Conservation (phyloP, 768 basidiomycete species). For the Guyanaporus albipodus region DNA sequence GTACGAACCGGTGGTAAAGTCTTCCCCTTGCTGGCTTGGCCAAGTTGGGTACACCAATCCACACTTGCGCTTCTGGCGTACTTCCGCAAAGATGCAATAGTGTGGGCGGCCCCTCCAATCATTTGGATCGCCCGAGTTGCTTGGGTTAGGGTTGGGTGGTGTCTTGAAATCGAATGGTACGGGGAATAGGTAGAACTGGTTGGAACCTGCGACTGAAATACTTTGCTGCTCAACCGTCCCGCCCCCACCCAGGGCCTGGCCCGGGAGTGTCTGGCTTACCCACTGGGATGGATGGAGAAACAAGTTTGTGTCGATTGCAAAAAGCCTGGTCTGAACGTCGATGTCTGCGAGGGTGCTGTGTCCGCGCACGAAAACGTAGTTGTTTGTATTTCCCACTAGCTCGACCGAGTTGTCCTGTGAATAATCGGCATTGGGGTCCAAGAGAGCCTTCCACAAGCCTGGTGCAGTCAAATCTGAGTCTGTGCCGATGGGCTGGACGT, state of each 20-base stretch:
- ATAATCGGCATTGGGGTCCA: slow-evolving; percentile 1
- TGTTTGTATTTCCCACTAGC: slow-evolving; percentile 5
- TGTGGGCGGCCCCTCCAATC: neutral
- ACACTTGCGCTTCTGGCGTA: slow-evolving; percentile 10
- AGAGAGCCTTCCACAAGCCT: neutral
- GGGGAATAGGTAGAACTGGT: slow-evolving; percentile 7
- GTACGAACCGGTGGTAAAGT: slow-evolving; percentile 2
- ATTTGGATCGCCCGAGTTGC: neutral
- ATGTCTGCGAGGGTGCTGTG: slow-evolving; percentile 8
- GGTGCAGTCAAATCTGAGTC: neutral
- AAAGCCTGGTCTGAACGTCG: slow-evolving; percentile 8
- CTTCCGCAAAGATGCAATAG: slow-evolving; percentile 7
- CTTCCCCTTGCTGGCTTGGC: neutral
- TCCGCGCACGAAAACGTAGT: slow-evolving; percentile 10
- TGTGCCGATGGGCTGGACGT: slow-evolving; percentile 8
- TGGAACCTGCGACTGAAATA: neutral
- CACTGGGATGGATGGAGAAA: neutral
- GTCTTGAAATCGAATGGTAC: slow-evolving; percentile 1
- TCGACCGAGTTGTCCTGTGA: neutral
- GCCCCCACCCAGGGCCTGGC: neutral
- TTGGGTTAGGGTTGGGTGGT: neutral
- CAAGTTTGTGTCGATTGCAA: neutral
- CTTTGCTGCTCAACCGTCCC: neutral
- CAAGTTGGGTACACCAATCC: neutral
- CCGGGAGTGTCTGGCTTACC: neutral